phyloP scores from a whole-genome alignment of 805 yeast species.

The Saitoella complicata region DNA sequence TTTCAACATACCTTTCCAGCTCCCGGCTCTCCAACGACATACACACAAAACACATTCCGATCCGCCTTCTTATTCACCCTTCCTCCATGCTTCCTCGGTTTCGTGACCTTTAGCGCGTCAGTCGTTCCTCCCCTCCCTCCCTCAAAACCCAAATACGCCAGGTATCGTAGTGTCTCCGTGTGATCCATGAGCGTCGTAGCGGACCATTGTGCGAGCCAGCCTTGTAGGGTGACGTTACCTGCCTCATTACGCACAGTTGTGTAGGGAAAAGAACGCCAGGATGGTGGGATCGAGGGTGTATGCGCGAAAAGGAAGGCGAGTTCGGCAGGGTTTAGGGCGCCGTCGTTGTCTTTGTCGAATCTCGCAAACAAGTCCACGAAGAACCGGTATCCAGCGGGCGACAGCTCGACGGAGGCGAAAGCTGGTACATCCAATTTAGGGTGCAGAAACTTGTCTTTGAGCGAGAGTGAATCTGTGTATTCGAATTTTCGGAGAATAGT shows the following conservation, averaged over 20 bases:
- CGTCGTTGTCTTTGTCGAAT: conserved; percentile 92
- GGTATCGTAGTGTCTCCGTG: conserved; percentile 67
- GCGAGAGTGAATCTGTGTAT: conserved; percentile 80
- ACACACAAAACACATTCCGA: conserved; percentile 83
- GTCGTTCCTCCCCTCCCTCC: conserved; percentile 19
- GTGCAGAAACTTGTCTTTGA: conserved; percentile 60
- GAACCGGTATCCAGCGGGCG: conserved; percentile 84
- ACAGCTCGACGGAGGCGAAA: conserved; percentile 69
- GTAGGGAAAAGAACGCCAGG: conserved; percentile 82
- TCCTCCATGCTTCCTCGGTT: conserved; percentile 51
- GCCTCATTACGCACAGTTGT: conserved; percentile 81
- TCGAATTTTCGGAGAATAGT: conserved; percentile 76
- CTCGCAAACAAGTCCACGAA: conserved; percentile 75
- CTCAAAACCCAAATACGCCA: conserved; percentile 83
- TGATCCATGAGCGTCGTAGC: conserved; percentile 83
- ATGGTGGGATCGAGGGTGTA: conserved; percentile 80
- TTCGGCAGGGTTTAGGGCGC: conserved; percentile 72
- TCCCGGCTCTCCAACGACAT: conserved; percentile 66
- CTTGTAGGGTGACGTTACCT: conserved; percentile 83
- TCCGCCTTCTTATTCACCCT: conserved; percentile 49
- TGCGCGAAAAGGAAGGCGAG: conserved; percentile 56
- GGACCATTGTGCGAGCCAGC: conserved; percentile 99
- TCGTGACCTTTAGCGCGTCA: conserved; percentile 62
- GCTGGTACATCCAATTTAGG: conserved; percentile 65
- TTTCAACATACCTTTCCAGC: conserved; percentile 47